Evolutionary conservation across 2,329 filamentous ascomycete genomes (phyloP).

Genomic region (Penicillium sp.): DNA sequence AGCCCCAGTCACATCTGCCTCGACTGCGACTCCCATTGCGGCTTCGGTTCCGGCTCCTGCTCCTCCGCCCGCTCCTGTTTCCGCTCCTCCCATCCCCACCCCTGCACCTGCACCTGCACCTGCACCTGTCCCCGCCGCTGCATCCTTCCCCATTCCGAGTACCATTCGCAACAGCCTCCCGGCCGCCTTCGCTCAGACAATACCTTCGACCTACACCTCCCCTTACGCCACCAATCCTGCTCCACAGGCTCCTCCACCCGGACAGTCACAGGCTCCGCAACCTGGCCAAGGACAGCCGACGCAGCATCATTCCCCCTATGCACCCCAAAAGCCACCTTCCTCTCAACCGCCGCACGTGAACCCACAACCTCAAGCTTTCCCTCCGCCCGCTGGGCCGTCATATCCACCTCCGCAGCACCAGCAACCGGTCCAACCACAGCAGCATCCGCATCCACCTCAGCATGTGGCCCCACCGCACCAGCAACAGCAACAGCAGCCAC

Average conservation of each 20-base stretch:
- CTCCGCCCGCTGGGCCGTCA: constrained; percentile 13
- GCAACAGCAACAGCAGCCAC: constrained; percentile 15
- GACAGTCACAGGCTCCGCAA: constrained; percentile 28
- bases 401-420: constrained; percentile 14
- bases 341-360: constrained; percentile 21
- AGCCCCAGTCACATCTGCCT: constrained; percentile 1
- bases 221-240: constrained; percentile 39
- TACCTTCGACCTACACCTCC: constrained; percentile 38
- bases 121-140: constrained; percentile 18
- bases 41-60: constrained; percentile 15
- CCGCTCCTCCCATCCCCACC: constrained; percentile 9
- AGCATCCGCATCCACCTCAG: constrained; percentile 20
- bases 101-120: constrained; percentile 15
- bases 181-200: constrained; percentile 35
- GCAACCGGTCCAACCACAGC: constrained; percentile 17
- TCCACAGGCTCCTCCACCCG: constrained; percentile 29
- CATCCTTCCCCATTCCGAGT: constrained; percentile 34
- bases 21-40: constrained; percentile 16
- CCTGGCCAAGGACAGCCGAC: constrained; percentile 14
- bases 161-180: constrained; percentile 39
- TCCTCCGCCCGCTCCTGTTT: constrained; percentile 18
- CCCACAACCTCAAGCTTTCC: constrained; percentile 17
- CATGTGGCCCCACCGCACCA: constrained; percentile 13
- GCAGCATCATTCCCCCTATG: constrained; percentile 25
- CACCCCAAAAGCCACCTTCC: constrained; percentile 17